Conservation (phyloP, 177 flowering plant species). For the Vitis hybrid region DNA sequence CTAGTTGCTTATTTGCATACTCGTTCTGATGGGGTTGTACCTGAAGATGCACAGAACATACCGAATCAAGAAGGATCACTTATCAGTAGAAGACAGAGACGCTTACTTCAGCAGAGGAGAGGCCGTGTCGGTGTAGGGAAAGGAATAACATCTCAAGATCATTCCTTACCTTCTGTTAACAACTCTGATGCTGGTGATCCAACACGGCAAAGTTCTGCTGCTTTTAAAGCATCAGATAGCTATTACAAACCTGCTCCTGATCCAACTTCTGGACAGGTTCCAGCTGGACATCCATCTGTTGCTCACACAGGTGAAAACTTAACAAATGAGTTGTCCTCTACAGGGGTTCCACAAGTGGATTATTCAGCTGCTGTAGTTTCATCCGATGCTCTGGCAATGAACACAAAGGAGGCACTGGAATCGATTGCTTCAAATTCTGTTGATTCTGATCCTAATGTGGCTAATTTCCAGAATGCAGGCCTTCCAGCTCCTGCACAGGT, state of each 20-base stretch:
- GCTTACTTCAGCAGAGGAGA: constrained; percentile 86
- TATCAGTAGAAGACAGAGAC: constrained; percentile 71
- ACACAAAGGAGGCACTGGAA: constrained; percentile 34
- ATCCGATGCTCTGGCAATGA: constrained; percentile 24
- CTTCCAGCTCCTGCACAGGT: constrained; percentile 98
- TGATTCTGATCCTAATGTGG: constrained; percentile 46
- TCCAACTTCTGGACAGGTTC: constrained; percentile 39
- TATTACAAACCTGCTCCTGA: constrained; percentile 32
- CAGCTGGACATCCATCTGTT: constrained; percentile 38
- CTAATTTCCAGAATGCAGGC: constrained; percentile 38
- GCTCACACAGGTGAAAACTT: constrained; percentile 41
- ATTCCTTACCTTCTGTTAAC: constrained; percentile 36
- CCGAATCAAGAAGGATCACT: constrained; percentile 53
- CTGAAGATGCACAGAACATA: constrained; percentile 44
- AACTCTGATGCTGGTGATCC: constrained; percentile 53
- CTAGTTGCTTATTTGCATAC: constrained; percentile 98
- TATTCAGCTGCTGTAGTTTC: constrained; percentile 32
- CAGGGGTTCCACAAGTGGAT: constrained; percentile 40
- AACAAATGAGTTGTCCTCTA: constrained; percentile 34
- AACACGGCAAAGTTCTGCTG: constrained; percentile 31
- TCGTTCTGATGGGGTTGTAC: constrained; percentile 52
- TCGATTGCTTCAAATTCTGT: constrained; percentile 33
- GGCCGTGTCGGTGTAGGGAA: constrained; percentile 40
- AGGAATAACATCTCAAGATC: constrained; percentile 53
- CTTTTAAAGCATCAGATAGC: constrained; percentile 41